Percentiles rank a stretch among this genome's conserved stretches.
Conservation (phyloP, 129 eudicot genomes). For the Tagetes patula region DNA sequence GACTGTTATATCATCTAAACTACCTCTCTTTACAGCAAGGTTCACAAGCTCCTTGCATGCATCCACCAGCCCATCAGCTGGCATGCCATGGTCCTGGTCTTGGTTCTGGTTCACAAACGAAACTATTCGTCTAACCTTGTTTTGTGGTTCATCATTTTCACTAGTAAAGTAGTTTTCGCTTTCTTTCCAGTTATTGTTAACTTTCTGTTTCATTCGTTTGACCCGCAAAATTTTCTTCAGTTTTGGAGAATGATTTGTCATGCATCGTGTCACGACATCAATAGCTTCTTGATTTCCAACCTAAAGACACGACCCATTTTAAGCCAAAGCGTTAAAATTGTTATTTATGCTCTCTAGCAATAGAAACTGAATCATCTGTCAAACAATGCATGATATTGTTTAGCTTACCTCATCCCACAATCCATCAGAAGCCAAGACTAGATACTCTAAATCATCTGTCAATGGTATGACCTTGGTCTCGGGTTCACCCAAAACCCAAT, state of each 20-base stretch:
- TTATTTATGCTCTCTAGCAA: background rate
- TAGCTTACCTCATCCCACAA: conserved; percentile 83
- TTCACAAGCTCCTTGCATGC: conserved; percentile 85
- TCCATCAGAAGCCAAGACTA: conserved; percentile 92
- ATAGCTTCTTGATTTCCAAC: conserved; percentile 92
- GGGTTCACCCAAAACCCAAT: conserved; percentile 89
- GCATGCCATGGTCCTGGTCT: conserved; percentile 31
- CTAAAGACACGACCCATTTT: conserved; percentile 37
- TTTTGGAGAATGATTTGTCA: conserved; percentile 49
- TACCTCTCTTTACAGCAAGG: conserved; percentile 85
- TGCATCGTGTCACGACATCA: conserved; percentile 50
- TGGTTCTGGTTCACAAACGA: conserved; percentile 27
- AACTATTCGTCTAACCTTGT: conserved; percentile 41
- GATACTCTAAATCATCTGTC: conserved; percentile 68
- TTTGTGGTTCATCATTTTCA: conserved; percentile 69
- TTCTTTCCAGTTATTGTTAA: conserved; percentile 19
- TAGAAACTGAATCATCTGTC: background rate
- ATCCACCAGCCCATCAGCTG: conserved; percentile 45
- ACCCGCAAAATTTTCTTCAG: conserved; percentile 42
- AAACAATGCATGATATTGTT: background rate
- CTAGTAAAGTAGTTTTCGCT: conserved; percentile 32
- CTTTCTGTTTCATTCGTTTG: conserved; percentile 39
- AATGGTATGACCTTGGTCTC: conserved; percentile 54
- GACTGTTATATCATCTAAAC: conserved; percentile 92
- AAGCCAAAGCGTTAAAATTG: background rate